These are phyloP conservation scores for Chytridium lagenaria DNA, from an alignment of 371 early-diverging fungal genomes.

Conservation along the genomic window DNA sequence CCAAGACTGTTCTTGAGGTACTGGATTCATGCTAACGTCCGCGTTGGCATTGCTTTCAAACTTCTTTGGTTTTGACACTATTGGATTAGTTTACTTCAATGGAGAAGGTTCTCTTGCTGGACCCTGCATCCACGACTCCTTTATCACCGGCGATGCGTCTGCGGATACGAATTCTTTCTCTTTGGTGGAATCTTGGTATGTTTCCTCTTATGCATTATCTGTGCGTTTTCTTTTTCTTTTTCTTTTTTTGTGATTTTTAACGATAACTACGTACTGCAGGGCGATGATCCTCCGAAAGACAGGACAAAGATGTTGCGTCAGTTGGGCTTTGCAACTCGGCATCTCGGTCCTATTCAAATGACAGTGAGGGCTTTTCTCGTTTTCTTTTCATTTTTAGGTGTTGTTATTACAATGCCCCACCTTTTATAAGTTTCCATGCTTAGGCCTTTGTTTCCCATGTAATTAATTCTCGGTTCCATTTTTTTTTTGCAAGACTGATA, in stretches of 20 bases:
- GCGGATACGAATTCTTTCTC: constrained; percentile 69
- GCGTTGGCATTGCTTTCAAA: not conserved
- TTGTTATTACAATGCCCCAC: too few species aligned
- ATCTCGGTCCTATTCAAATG: constrained; percentile 80
- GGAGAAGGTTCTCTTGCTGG: constrained; percentile 74
- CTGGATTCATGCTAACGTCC: not conserved
- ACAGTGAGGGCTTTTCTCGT: constrained; percentile 57
- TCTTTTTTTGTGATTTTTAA: too few species aligned
- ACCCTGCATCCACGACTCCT: constrained; percentile 66
- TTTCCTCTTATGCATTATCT: too few species aligned
- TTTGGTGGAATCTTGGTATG: constrained; percentile 85
- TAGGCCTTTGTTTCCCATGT: constrained; percentile 46
- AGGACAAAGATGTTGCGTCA: constrained; percentile 74
- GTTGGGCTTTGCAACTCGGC: constrained; percentile 78
- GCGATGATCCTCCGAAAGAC: constrained; percentile 67
- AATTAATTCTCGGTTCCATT: not conserved
- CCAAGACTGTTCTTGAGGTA: constrained; percentile 64
- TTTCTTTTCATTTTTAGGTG: constrained; percentile 3
- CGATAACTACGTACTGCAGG: constrained; percentile 18
- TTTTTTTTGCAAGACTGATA: constrained; percentile 40
- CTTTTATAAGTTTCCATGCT: not conserved
- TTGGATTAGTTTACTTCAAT: constrained; percentile 56
- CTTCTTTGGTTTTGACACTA: not conserved
- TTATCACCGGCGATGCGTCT: constrained; percentile 72
- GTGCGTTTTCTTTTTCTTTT: too few species aligned